Evolutionary conservation across 441 rosid species (phyloP).

Genomic region (Sinapis alba): DNA sequence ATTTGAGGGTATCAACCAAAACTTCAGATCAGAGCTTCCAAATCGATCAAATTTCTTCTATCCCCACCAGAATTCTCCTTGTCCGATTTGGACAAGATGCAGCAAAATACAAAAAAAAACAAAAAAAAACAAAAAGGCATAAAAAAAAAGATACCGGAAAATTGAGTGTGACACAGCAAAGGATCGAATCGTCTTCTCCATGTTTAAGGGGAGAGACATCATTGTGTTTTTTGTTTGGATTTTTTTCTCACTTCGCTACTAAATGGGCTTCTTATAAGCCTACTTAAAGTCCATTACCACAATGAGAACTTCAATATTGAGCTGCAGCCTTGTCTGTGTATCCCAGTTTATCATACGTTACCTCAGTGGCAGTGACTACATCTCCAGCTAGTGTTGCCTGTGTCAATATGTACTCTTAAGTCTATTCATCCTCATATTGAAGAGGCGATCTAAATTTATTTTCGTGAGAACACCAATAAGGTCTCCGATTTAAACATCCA

Average conservation of each 20-base stretch:
- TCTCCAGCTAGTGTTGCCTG: background rate
- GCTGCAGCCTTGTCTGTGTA: background rate
- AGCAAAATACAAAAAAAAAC: too few relatives aligned
- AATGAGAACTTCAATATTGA: background rate
- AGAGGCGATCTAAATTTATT: background rate
- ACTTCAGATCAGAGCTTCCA: constrained; percentile 19
- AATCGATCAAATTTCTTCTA: constrained; percentile 29
- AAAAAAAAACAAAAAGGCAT: too few relatives aligned
- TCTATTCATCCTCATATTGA: background rate
- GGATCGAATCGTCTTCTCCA: constrained; percentile 8
- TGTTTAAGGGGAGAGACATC: constrained; percentile 1
- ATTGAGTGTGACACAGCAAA: constrained; percentile 28
- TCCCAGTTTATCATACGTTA: too few relatives aligned
- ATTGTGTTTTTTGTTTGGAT: background rate
- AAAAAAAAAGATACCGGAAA: constrained; percentile 3
- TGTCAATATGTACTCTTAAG: background rate
- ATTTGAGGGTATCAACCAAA: constrained; percentile 25
- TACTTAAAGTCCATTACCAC: background rate
- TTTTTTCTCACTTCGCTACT: background rate
- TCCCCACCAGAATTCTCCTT: constrained; percentile 28
- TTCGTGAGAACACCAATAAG: too few relatives aligned
- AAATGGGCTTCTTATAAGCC: constrained; percentile 21
- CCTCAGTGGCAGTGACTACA: background rate
- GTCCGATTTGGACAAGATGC: constrained; percentile 31
- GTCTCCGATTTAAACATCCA: too few relatives aligned